These are phyloP conservation scores for Microdochium trichocladiopsis DNA, from an alignment of 2,329 filamentous ascomycete genomes.

Conservation along the genomic window DNA sequence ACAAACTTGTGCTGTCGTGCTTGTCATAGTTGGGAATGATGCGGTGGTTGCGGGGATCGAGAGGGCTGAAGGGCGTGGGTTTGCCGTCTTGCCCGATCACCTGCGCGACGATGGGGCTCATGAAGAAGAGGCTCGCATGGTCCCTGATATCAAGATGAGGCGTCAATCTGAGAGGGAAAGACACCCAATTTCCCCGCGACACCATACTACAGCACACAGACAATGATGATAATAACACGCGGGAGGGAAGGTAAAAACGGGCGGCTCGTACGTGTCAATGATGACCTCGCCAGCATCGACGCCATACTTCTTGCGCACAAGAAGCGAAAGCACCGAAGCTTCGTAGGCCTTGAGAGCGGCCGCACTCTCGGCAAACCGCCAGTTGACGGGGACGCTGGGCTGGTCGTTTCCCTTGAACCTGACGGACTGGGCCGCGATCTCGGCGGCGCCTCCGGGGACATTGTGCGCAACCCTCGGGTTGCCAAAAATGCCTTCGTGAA, in stretches of 20 bases:
- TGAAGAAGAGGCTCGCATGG: conserved; percentile 34
- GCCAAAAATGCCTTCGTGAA: conserved; percentile 30
- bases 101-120: conserved; percentile 26
- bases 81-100: conserved; percentile 10
- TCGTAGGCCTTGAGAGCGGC: conserved; percentile 40
- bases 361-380: conserved; percentile 48
- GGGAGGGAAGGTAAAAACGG: background rate
- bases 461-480: conserved; percentile 26
- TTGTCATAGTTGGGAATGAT: conserved; percentile 17
- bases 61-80: background rate
- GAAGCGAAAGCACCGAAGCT: conserved; percentile 33
- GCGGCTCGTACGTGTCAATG: conserved; percentile 33
- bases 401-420: conserved; percentile 32
- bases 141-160: conserved; percentile 13
- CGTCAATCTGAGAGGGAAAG: no score
- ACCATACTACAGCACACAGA: no score
- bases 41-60: background rate
- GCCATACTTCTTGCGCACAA: conserved; percentile 37
- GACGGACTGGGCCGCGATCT: conserved; percentile 24
- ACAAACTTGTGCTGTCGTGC: conserved; percentile 5
- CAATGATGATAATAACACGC: no score
- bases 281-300: conserved; percentile 27
- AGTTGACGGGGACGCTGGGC: conserved; percentile 45
- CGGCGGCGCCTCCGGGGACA: conserved; percentile 21
- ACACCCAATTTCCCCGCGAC: no score